Conservation (phyloP, 768 basidiomycete species). For the Fistulinella prunicolor region DNA sequence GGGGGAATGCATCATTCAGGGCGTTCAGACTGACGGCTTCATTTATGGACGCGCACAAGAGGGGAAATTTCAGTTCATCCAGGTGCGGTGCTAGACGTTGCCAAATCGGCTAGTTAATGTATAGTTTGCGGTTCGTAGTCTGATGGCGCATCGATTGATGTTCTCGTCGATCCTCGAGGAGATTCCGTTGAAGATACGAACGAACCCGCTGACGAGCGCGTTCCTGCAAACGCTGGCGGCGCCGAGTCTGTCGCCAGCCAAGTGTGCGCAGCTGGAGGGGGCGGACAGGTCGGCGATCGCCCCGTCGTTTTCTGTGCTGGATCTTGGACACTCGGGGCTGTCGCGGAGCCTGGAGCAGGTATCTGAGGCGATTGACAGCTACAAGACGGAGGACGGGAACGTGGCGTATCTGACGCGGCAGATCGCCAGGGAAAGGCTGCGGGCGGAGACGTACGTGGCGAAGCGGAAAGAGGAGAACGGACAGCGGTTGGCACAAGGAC, state of each 20-base stretch:
- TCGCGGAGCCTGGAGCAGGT: slow-evolving; percentile 80
- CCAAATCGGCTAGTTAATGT: background rate
- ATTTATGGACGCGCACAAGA: slow-evolving; percentile 81
- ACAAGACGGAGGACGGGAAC: slow-evolving; percentile 90
- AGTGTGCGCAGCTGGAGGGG: slow-evolving; percentile 38
- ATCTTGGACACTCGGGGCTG: slow-evolving; percentile 67
- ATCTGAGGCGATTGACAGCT: slow-evolving; percentile 79
- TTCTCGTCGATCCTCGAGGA: slow-evolving; percentile 86
- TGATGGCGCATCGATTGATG: slow-evolving; percentile 76
- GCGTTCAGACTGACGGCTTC: slow-evolving; percentile 81
- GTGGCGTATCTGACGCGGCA: slow-evolving; percentile 85
- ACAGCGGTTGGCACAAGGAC: slow-evolving; percentile 72
- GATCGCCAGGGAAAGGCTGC: slow-evolving; percentile 79
- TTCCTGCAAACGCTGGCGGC: slow-evolving; percentile 68
- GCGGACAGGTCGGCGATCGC: slow-evolving; percentile 43
- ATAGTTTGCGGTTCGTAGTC: slow-evolving; percentile 40
- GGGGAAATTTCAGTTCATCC: slow-evolving; percentile 77
- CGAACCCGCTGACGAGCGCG: slow-evolving; percentile 73
- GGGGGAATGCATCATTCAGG: slow-evolving; percentile 85
- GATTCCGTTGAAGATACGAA: slow-evolving; percentile 80
- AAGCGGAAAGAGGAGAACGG: slow-evolving; percentile 91
- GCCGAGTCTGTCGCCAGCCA: slow-evolving; percentile 35
- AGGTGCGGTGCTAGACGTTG: slow-evolving; percentile 50
- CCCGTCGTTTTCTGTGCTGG: slow-evolving; percentile 64
- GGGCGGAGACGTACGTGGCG: slow-evolving; percentile 73